phyloP scores from a whole-genome alignment of 257 asterid species.

The Paulownia fortunei region DNA sequence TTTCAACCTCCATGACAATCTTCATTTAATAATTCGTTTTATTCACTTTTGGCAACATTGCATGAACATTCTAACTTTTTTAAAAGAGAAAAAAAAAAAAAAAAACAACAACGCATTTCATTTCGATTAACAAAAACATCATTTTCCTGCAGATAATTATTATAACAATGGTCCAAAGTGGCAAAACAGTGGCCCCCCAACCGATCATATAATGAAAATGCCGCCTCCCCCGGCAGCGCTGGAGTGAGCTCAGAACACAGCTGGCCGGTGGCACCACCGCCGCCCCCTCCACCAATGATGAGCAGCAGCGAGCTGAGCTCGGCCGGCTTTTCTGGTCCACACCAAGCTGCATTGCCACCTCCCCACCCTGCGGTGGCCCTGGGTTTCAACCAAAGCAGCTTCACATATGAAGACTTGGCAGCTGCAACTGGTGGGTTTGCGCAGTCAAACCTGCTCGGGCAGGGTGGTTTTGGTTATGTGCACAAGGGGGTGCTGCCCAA shows the following conservation, averaged over 20 bases:
- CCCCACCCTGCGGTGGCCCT: constrained; percentile 42
- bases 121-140: background rate
- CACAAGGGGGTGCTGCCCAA: constrained; percentile 72
- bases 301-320: constrained; percentile 71
- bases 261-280: constrained; percentile 77
- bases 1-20: background rate
- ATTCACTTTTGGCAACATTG: too few species aligned
- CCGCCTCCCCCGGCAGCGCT: constrained; percentile 52
- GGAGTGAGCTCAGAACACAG: constrained; percentile 68
- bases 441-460: constrained; percentile 56
- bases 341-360: constrained; percentile 49
- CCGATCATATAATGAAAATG: constrained; percentile 52
- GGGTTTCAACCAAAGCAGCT: constrained; percentile 55
- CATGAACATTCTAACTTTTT: too few species aligned
- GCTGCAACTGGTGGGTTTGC: constrained; percentile 58
- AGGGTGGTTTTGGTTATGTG: constrained; percentile 77
- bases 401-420: constrained; percentile 59
- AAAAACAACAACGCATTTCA: background rate
- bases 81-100: too few species aligned
- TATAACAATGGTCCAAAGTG: constrained; percentile 44
- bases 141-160: constrained; percentile 46
- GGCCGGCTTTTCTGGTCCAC: constrained; percentile 60
- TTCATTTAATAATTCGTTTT: too few species aligned
- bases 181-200: constrained; percentile 43
- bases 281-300: constrained; percentile 72